Conservation (phyloP, 495 filamentous ascomycete genomes). For the Penicillium longicatenatum region DNA sequence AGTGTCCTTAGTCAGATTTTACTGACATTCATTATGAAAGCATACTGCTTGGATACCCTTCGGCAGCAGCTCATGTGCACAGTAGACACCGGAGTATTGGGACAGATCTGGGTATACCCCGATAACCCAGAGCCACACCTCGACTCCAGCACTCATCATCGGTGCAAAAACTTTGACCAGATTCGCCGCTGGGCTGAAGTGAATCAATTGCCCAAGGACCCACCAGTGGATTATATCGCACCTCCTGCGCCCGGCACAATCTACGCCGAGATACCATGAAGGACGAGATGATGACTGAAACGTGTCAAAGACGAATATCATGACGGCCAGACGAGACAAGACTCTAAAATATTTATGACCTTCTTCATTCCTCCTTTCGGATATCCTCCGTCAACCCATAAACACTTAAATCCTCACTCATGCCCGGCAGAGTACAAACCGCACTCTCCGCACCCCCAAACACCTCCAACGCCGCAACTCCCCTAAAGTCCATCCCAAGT, state of each 20-base stretch:
- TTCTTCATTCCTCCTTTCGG: not conserved
- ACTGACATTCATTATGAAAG: conserved; percentile 14
- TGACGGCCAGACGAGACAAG: too few relatives aligned
- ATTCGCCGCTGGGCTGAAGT: conserved; percentile 52
- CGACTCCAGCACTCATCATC: conserved; percentile 58
- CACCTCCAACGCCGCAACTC: conserved; percentile 24
- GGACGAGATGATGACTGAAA: not conserved
- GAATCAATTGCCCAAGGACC: conserved; percentile 45
- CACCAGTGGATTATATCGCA: conserved; percentile 44
- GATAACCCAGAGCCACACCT: conserved; percentile 47
- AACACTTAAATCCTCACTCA: conserved; percentile 30
- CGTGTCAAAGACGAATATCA: not conserved
- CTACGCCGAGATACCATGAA: conserved; percentile 37
- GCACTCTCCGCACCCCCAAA: conserved; percentile 29
- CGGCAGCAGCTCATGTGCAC: conserved; percentile 60
- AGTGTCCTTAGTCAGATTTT: not conserved
- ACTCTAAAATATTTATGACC: not conserved
- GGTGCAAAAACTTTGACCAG: conserved; percentile 57
- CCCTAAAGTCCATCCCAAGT: conserved; percentile 32
- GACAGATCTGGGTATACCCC: conserved; percentile 54
- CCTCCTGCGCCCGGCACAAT: conserved; percentile 39
- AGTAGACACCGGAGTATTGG: conserved; percentile 52
- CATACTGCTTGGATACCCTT: conserved; percentile 58
- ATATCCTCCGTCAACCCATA: conserved; percentile 23
- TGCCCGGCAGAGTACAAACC: conserved; percentile 30